Evolutionary conservation across 1,284 basidiomycete species (phyloP), one percentile per base, ranked within the genome.

Genomic region (Termitomyces sp.): DNA sequence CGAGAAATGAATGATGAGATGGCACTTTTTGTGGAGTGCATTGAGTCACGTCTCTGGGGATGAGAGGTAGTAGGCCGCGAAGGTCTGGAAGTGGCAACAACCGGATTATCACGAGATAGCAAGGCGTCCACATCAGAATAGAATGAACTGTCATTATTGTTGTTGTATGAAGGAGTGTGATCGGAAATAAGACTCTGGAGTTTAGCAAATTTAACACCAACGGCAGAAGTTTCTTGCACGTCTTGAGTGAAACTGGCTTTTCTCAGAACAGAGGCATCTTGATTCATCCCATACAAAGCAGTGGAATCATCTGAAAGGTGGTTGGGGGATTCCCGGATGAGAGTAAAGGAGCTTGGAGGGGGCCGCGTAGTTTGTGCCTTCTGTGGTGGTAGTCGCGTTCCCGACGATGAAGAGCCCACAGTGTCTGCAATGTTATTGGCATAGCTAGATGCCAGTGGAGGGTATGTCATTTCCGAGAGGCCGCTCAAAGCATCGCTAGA

Each of bases 401-500:
- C 24, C 24, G 55, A 39, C 46, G 44, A 49, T 48, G 50, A 44
- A 30, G 61, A 53, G 52, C 41, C 39, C 18, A 51, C 47, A 37
- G 54, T 48, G 54, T 45, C 40, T 18, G 54, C 46, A 40, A 55
- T 50, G 41, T 55, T 52, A 52, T 59, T 57, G 40, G 49, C 42
- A 51, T 56, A 50, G 16, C 49, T 57, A 49, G 60, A 58, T 33
- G 61, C 56, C 39, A 64, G 55, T 11, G 76, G 77, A 13, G 75
- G 76, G 59, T 79, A 79, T 7, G 77, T 77, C 70, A 77, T 73
- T 60, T 80, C 77, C 2, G 77, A 79, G 49, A 76, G 70, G 13
- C 71, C 72, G 60, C 76, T 78, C 52, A 71, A 56, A n/a, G 71
- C 69, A 60, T 73, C 70, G 57, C 72, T 73, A 38, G 64, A 59